phyloP scores from a whole-genome alignment of 2,329 filamentous ascomycete genomes.

The Nannizzia gypsea region DNA sequence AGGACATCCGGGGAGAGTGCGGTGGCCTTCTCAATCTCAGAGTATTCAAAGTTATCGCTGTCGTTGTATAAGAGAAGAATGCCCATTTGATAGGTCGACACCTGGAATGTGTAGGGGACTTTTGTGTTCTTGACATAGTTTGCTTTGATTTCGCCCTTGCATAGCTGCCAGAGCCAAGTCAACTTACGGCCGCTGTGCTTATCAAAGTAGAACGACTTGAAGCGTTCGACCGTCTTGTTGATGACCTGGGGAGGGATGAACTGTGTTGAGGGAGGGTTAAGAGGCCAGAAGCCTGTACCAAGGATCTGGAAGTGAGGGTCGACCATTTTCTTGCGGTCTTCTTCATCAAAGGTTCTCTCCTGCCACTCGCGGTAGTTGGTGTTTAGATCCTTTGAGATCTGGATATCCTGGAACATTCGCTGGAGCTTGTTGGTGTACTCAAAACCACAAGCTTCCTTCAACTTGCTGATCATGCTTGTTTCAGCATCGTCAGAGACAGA shows the following conservation, averaged over 20 bases:
- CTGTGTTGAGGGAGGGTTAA: slow-evolving; percentile 72
- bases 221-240: slow-evolving; percentile 75
- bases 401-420: slow-evolving; percentile 99
- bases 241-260: slow-evolving; percentile 83
- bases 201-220: slow-evolving; percentile 81
- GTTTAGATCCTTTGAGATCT: slow-evolving; percentile 96
- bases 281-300: slow-evolving; percentile 94
- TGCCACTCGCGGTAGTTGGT: slow-evolving; percentile 72
- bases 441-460: slow-evolving; percentile 96
- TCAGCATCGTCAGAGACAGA: slow-evolving; percentile 95
- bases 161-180: slow-evolving; percentile 96
- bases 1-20: slow-evolving; percentile 69
- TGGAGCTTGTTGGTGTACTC: slow-evolving; percentile 99
- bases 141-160: slow-evolving; percentile 91
- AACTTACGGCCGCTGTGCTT: slow-evolving; percentile 96
- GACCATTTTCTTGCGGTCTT: slow-evolving; percentile 55
- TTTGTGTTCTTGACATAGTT: slow-evolving; percentile 85
- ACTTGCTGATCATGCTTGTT: slow-evolving; percentile 98
- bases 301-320: slow-evolving; percentile 88
- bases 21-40: slow-evolving; percentile 74
- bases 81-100: slow-evolving; percentile 96
- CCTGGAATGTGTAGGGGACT: slow-evolving; percentile 90
- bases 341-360: slow-evolving; percentile 49
- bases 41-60: slow-evolving; percentile 69
- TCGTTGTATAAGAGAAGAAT: slow-evolving; percentile 93